Conservation (phyloP, 805 yeast species). For the Metschnikowia dekortorum region DNA sequence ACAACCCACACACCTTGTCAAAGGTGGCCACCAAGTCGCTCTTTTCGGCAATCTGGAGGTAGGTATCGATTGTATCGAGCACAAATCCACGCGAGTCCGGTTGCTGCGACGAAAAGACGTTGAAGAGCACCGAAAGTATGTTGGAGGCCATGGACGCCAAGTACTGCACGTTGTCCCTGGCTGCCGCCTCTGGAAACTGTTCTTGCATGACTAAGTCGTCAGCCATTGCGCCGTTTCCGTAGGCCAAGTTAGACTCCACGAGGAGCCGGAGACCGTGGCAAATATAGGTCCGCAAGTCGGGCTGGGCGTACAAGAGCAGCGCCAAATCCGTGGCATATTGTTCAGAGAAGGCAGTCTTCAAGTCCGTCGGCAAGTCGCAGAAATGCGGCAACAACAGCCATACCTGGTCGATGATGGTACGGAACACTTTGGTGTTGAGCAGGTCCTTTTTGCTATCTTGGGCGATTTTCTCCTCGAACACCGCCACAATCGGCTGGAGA, state of each 20-base stretch:
- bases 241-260: conserved; percentile 70
- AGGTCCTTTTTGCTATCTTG: conserved; percentile 43
- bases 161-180: conserved; percentile 57
- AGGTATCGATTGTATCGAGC: conserved; percentile 80
- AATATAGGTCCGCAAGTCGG: conserved; percentile 71
- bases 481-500: conserved; percentile 61
- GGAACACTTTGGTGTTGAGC: conserved; percentile 69
- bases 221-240: conserved; percentile 53
- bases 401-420: conserved; percentile 83
- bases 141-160: conserved; percentile 67
- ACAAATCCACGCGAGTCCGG: conserved; percentile 82
- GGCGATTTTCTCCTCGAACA: conserved; percentile 49
- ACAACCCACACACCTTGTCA: conserved; percentile 75
- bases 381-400: conserved; percentile 91
- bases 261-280: conserved; percentile 77
- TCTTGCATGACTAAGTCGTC: conserved; percentile 57
- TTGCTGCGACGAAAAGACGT: conserved; percentile 85
- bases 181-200: conserved; percentile 52
- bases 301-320: conserved; percentile 67
- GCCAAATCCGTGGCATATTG: conserved; percentile 74
- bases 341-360: conserved; percentile 59
- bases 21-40: conserved; percentile 72
- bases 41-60: conserved; percentile 62
- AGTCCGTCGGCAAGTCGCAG: conserved; percentile 80
- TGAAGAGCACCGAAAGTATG: conserved; percentile 80